A percentile compares a stretch with the other conserved stretches of the same genome.
Conservation (phyloP, 371 early-diverging fungal genomes). For the Rhizopus arrhizus region DNA sequence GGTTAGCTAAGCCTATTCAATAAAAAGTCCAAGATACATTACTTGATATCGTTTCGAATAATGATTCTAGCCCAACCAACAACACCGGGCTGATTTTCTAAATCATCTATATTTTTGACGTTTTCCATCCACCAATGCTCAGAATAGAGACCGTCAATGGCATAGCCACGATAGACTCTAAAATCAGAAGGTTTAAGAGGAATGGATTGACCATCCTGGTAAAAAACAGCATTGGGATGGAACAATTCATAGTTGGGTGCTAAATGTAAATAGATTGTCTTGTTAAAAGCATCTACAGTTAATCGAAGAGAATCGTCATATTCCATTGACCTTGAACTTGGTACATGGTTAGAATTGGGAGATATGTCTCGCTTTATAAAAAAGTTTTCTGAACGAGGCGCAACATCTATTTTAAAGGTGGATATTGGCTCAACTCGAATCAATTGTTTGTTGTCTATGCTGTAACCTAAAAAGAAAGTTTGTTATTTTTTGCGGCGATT, state of each 20-base stretch:
- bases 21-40: constrained; percentile 2
- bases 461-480: constrained; percentile 12
- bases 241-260: constrained; percentile 75
- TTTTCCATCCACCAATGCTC: constrained; percentile 41
- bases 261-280: constrained; percentile 73
- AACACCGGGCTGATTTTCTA: constrained; percentile 39
- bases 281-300: constrained; percentile 69
- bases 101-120: constrained; percentile 31
- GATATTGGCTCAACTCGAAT: constrained; percentile 33
- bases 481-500: too few species aligned
- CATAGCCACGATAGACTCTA: constrained; percentile 45
- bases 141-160: constrained; percentile 33
- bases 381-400: constrained; percentile 38
- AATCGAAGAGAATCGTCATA: constrained; percentile 68
- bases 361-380: constrained; percentile 41
- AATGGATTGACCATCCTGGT: constrained; percentile 23
- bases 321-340: constrained; percentile 30
- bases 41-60: constrained; percentile 56
- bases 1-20: background rate
- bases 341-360: constrained; percentile 34
- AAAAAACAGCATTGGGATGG: constrained; percentile 68
- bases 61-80: constrained; percentile 75
- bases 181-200: constrained; percentile 35
- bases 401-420: constrained; percentile 37
- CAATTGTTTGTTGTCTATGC: constrained; percentile 34